Evolutionary conservation across 768 basidiomycete species (phyloP), one percentile per base, ranked within the genome.

Genomic region (Kwoniella sp.): DNA sequence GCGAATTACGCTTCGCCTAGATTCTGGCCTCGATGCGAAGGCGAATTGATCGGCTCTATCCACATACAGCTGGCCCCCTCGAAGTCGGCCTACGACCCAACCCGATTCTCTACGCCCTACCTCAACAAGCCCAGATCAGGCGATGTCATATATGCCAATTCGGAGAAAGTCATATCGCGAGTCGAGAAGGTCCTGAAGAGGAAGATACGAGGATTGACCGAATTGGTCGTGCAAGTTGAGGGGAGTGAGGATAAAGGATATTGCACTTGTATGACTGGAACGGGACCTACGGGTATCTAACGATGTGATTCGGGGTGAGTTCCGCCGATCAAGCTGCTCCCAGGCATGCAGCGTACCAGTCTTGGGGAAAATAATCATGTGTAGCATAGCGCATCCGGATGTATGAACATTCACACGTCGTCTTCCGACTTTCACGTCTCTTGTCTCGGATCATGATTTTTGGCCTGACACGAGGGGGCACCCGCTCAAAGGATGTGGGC

Each of bases 21-120:
- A 26, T 96, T 99, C 81, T 98, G 96, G 96, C 93, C 93, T 0
- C 93, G 95, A 81, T 94, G 97, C 79, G 86, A 91, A 3, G 85
- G 86, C 2, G 88, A 86, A 51, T 78, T 96, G 41, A 87, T 97
- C 71, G 96, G 95, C 25, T 92, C 92, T 7, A 92, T 98, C 61
- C 92, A 91, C 77, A 87, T 99, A 55, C 91, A 92, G 70, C 85
- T 99, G n/a, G 84, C 86, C 9, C 86, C 85, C 11, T 87, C 89
- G 0, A 81, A 84, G 0, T 84, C 87, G 0, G 82, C 85, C 0
- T 77, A 84, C 70, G 87, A 90, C 69, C 86, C 87, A 0, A 68
- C 75, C 4, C 63, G 64, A 22, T 60, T 56, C 15, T 66, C 58
- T 11, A 60, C 66, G 9, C 58, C 58, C 2, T 66, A 61, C 29